phyloP scores from a whole-genome alignment of 2,329 filamentous ascomycete species.

The Stagonosporopsis rhizophila region DNA sequence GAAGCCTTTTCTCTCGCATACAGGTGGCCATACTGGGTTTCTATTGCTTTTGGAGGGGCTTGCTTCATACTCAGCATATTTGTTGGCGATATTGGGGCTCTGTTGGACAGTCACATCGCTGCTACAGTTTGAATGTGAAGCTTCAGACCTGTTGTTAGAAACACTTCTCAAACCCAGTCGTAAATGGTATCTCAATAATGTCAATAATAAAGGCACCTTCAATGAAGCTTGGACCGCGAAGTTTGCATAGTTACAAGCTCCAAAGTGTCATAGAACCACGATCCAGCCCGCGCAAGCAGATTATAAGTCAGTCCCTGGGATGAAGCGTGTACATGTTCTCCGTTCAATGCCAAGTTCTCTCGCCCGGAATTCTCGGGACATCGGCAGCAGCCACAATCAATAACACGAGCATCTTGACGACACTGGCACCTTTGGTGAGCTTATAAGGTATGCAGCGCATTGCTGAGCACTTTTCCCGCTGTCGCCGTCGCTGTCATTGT shows the following conservation, averaged over 20 bases:
- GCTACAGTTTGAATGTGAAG: neutral
- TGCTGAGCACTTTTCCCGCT: neutral
- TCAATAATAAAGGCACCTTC: neutral
- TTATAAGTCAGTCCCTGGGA: too few species aligned
- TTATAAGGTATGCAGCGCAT: neutral
- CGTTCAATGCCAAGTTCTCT: conserved; percentile 4
- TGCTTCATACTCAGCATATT: conserved; percentile 66
- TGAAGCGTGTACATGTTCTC: too few species aligned
- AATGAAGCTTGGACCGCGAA: neutral
- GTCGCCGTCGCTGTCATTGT: neutral
- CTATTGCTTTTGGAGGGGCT: conserved; percentile 66
- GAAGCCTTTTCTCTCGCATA: conserved; percentile 66
- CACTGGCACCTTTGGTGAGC: neutral
- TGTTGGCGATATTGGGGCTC: conserved; percentile 61
- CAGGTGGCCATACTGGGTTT: conserved; percentile 67
- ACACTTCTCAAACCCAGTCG: neutral
- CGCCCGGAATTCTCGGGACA: neutral
- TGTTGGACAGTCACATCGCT: conserved; percentile 30
- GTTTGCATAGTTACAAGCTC: neutral
- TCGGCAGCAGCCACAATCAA: neutral
- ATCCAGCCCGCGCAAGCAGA: neutral
- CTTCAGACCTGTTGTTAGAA: neutral
- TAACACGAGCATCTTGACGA: neutral
- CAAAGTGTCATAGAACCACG: neutral
- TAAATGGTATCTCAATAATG: neutral